Conservation (phyloP, 139 green algal genomes). For the Tetradesmus lagerheimii region DNA sequence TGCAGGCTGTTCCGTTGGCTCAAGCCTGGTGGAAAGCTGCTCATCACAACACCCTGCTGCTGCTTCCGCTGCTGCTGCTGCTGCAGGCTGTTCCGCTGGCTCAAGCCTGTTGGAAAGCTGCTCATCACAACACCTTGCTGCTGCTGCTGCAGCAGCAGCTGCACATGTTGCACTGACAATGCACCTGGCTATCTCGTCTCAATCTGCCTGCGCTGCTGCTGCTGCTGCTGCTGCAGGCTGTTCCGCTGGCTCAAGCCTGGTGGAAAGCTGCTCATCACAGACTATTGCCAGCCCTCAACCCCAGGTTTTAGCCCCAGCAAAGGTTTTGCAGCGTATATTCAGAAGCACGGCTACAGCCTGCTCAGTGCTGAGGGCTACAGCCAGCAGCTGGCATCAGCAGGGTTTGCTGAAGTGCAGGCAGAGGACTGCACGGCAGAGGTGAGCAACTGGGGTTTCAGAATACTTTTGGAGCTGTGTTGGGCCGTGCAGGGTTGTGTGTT, state of each 20-base stretch:
- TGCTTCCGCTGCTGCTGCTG: too few relatives aligned
- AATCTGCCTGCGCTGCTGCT: too few relatives aligned
- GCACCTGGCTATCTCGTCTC: too few relatives aligned
- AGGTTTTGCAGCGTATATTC: slow-evolving; percentile 81
- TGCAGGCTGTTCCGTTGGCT: slow-evolving; percentile 69
- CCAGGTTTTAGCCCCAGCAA: background rate
- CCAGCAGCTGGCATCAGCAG: slow-evolving; percentile 63
- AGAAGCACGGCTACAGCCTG: slow-evolving; percentile 77
- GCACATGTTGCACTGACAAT: too few relatives aligned
- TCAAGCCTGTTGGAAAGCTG: too few relatives aligned
- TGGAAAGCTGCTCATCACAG: slow-evolving; percentile 82
- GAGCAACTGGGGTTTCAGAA: background rate
- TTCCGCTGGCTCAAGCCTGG: slow-evolving; percentile 77
- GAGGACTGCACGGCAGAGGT: slow-evolving; percentile 62
- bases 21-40: slow-evolving; percentile 79
- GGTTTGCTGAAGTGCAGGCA: slow-evolving; percentile 71
- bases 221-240: slow-evolving; percentile 63
- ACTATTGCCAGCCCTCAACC: slow-evolving; percentile 77
- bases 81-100: slow-evolving; percentile 68
- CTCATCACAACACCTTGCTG: too few relatives aligned
- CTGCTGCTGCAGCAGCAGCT: too few relatives aligned
- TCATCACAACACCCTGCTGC: slow-evolving; percentile 66
- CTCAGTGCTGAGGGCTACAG: slow-evolving; percentile 67
- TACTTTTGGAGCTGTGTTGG: too few relatives aligned
- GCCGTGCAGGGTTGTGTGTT: background rate